Evolutionary conservation across 2,329 filamentous ascomycete species (phyloP).

Genomic region (Curvularia eragrostidis): DNA sequence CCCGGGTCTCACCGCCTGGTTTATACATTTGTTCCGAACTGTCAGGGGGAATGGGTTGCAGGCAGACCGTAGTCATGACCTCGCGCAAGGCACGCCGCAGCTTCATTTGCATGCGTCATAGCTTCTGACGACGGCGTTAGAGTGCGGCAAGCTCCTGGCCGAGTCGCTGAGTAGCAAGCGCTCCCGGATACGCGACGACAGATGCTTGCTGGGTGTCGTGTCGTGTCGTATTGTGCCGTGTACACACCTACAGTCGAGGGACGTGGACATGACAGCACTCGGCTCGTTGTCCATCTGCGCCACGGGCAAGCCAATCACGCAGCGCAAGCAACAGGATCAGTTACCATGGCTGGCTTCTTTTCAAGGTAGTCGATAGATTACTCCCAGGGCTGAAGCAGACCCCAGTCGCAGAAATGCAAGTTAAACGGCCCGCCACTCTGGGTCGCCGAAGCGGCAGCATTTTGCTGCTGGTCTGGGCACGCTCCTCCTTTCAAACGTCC

Average conservation of each 20-base stretch:
- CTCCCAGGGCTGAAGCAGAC: conserved; percentile 16
- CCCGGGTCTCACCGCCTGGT: conserved; percentile 39
- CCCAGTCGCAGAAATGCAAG: conserved; percentile 23
- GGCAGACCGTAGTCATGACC: conserved; percentile 30
- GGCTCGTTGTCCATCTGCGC: background rate
- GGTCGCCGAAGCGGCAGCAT: conserved; percentile 33
- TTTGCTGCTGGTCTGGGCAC: conserved; percentile 29
- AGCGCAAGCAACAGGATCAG: background rate
- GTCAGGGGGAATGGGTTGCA: conserved; percentile 29
- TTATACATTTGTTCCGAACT: conserved; percentile 21
- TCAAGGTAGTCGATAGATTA: conserved; percentile 4
- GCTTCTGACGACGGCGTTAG: conserved; percentile 18
- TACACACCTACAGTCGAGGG: background rate
- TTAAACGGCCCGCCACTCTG: conserved; percentile 32
- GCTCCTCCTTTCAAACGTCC: conserved; percentile 28
- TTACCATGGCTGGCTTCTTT: background rate
- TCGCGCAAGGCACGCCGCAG: conserved; percentile 24
- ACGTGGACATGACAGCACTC: background rate
- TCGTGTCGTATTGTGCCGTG: conserved; percentile 8
- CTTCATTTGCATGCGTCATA: conserved; percentile 33
- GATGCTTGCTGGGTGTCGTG: conserved; percentile 7
- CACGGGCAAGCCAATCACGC: background rate
- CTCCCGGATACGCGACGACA: conserved; percentile 15
- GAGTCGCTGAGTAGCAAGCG: conserved; percentile 13
- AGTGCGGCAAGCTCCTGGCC: conserved; percentile 25